phyloP scores from a whole-genome alignment of 805 yeast genomes.

The Candida silvicultrix region DNA sequence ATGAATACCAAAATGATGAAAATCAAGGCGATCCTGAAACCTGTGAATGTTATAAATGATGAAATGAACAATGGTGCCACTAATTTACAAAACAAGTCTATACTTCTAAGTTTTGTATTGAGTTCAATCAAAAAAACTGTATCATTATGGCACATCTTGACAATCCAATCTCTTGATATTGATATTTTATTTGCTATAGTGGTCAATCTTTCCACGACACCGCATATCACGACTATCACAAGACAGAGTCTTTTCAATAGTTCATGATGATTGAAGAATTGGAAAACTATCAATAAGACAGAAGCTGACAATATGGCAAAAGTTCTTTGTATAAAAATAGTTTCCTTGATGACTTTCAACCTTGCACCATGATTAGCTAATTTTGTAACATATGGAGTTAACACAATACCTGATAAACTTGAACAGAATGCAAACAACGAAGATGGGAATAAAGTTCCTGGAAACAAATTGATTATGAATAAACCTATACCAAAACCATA shows the following conservation, averaged over 20 bases:
- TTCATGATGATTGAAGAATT: constrained; percentile 5
- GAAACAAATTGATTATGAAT: constrained; percentile 28
- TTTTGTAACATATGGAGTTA: constrained; percentile 23
- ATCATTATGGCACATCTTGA: constrained; percentile 26
- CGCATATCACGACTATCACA: constrained; percentile 21
- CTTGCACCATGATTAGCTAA: constrained; percentile 25
- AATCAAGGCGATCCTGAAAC: constrained; percentile 20
- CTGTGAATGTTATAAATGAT: constrained; percentile 19
- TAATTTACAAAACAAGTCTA: constrained; percentile 31
- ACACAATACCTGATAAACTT: constrained; percentile 21
- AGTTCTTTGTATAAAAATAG: constrained; percentile 23
- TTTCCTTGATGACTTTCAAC: constrained; percentile 24
- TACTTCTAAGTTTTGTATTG: constrained; percentile 30
- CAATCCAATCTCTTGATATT: constrained; percentile 36
- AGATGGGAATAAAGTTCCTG: constrained; percentile 27
- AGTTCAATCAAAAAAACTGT: constrained; percentile 18
- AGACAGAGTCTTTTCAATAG: constrained; percentile 6
- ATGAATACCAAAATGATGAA: constrained; percentile 23
- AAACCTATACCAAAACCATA: constrained; percentile 32
- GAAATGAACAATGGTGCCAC: constrained; percentile 32
- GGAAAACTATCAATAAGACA: constrained; percentile 6
- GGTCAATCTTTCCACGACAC: constrained; percentile 28
- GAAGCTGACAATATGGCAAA: constrained; percentile 12
- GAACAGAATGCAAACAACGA: constrained; percentile 30
- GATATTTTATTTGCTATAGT: constrained; percentile 30